Evolutionary conservation across 371 early-diverging fungal species (phyloP).

Genomic region (Mortierella sp.): DNA sequence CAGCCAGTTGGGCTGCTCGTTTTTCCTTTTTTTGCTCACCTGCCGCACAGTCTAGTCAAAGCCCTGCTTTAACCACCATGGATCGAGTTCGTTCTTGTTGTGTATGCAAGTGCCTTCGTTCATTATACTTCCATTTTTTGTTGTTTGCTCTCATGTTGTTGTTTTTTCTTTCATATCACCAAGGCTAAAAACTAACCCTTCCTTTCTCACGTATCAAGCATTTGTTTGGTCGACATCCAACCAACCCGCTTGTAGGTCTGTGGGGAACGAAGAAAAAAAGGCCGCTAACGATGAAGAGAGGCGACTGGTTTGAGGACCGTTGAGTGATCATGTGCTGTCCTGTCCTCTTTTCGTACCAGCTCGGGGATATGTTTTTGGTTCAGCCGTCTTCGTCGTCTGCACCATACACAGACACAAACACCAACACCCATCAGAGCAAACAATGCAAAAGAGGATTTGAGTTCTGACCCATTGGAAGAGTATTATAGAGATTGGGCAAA

Average conservation of each 20-base stretch:
- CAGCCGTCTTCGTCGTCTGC: not conserved
- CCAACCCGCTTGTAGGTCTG: not conserved
- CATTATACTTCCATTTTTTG: no score
- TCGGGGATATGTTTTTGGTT: slow-evolving; percentile 13
- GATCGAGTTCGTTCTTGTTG: no score
- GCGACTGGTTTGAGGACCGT: slow-evolving; percentile 2
- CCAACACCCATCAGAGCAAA: not conserved
- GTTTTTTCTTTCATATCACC: not conserved
- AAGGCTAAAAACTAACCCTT: not conserved
- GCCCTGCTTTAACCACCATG: not conserved
- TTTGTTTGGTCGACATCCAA: not conserved
- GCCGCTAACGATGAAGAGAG: not conserved
- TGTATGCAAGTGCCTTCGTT: no score
- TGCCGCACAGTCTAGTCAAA: no score
- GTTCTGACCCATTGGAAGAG: not conserved
- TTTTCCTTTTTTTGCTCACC: not conserved
- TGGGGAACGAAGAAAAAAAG: not conserved
- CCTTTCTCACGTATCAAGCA: not conserved
- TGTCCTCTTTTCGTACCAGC: not conserved
- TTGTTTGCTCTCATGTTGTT: not conserved
- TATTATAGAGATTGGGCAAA: no score
- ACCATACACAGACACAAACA: not conserved
- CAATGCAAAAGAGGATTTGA: not conserved
- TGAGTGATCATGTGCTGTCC: slow-evolving; percentile 16
- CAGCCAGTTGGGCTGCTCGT: not conserved